Percentiles rank a stretch among this genome's conserved stretches.
These are phyloP conservation scores for Theileria orientalis DNA, from an alignment of 169 alveolate genomes.

Conservation along the genomic window DNA sequence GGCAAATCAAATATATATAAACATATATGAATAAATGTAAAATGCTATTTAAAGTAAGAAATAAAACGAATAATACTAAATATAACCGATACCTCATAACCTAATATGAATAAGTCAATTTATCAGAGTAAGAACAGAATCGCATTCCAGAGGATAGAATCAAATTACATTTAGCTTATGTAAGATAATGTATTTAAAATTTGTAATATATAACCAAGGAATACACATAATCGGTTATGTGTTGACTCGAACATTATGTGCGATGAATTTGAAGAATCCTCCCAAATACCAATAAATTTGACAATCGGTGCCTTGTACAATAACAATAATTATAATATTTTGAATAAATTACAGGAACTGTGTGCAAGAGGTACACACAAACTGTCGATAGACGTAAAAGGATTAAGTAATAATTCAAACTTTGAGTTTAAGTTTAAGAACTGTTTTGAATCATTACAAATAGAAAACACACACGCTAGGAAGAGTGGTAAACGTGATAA, in stretches of 20 bases:
- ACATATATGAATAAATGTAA: background rate
- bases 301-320: background rate
- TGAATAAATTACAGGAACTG: background rate
- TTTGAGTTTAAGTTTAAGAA: conserved; percentile 13
- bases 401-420: background rate
- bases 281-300: background rate
- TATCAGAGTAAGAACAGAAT: too few relatives aligned
- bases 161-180: too few relatives aligned
- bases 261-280: background rate
- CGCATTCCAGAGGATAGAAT: too few relatives aligned
- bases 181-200: too few relatives aligned
- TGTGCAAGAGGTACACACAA: too few relatives aligned
- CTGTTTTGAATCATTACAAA: background rate
- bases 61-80: background rate
- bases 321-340: too few relatives aligned
- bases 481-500: background rate
- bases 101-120: too few relatives aligned
- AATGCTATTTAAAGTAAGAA: background rate
- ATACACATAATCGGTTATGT: conserved; percentile 7
- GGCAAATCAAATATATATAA: background rate
- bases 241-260: background rate
- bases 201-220: too few relatives aligned
- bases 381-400: too few relatives aligned
- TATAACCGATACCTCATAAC: conserved; percentile 1
- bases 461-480: background rate